Evolutionary conservation across 2,329 filamentous ascomycete genomes (phyloP).

Genomic region (Lasiodiplodia sp.): DNA sequence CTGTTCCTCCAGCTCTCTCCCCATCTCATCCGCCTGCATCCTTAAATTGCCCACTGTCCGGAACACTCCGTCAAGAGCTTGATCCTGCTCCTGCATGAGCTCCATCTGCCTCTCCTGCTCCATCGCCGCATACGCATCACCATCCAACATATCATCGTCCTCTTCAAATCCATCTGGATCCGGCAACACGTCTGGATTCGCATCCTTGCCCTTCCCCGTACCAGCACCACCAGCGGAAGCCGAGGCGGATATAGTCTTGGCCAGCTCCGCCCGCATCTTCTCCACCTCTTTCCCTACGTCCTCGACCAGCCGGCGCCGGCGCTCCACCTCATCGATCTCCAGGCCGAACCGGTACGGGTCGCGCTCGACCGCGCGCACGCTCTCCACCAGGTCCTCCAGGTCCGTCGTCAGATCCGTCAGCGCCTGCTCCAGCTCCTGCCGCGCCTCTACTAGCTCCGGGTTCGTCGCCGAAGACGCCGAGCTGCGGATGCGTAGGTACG

Average conservation of each 20-base stretch:
- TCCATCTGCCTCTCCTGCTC: constrained; percentile 88
- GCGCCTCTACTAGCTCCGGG: constrained; percentile 71
- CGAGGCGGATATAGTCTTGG: constrained; percentile 54
- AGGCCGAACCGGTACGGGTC: constrained; percentile 89
- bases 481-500: constrained; percentile 94
- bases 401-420: constrained; percentile 79
- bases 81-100: constrained; percentile 94
- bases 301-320: constrained; percentile 81
- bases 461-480: constrained; percentile 74
- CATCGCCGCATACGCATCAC: constrained; percentile 43
- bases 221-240: constrained; percentile 41
- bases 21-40: constrained; percentile 94
- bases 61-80: constrained; percentile 91
- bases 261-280: constrained; percentile 84
- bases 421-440: constrained; percentile 79
- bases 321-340: constrained; percentile 79
- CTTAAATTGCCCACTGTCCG: constrained; percentile 90
- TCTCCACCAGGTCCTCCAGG: constrained; percentile 85
- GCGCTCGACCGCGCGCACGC: constrained; percentile 85
- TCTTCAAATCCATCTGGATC: constrained; percentile 48
- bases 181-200: constrained; percentile 46
- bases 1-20: constrained; percentile 94
- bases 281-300: constrained; percentile 90
- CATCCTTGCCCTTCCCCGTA: constrained; percentile 45
- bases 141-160: constrained; percentile 33